Percentiles rank a stretch among this genome's conserved stretches.
These are phyloP conservation scores for Grigorovia jiainica DNA, from an alignment of 805 yeast genomes.

Conservation along the genomic window DNA sequence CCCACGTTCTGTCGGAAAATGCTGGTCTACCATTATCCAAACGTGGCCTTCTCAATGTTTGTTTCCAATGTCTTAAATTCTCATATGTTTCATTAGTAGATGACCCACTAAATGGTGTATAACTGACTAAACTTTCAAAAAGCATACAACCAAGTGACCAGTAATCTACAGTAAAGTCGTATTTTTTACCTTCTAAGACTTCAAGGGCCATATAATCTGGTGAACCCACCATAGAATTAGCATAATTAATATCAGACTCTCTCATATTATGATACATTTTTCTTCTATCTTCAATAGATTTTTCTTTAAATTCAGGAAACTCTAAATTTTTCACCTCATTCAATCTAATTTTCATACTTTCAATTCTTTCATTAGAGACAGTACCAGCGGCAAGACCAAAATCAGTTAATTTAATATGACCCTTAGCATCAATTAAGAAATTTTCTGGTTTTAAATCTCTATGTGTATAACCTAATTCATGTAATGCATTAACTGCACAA, in stretches of 20 bases:
- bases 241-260: constrained; percentile 68
- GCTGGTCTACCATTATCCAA: constrained; percentile 86
- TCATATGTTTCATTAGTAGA: constrained; percentile 91
- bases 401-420: constrained; percentile 74
- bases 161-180: constrained; percentile 94
- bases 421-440: constrained; percentile 65
- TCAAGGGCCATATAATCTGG: constrained; percentile 99
- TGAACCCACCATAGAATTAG: constrained; percentile 93
- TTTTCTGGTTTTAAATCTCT: constrained; percentile 95
- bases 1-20: constrained; percentile 96
- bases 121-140: constrained; percentile 92
- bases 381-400: constrained; percentile 97
- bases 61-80: constrained; percentile 87
- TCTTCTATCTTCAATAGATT: constrained; percentile 81
- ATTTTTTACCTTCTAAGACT: constrained; percentile 85
- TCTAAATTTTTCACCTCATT: constrained; percentile 70
- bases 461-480: constrained; percentile 91
- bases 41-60: constrained; percentile 79
- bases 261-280: constrained; percentile 71
- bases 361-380: constrained; percentile 85
- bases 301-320: constrained; percentile 50
- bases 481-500: constrained; percentile 85
- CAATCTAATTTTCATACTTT: constrained; percentile 69
- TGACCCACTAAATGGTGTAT: constrained; percentile 94
- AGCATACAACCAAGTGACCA: constrained; percentile 98